A percentile compares a stretch with the other conserved stretches of the same genome.
phyloP scores from a whole-genome alignment of 169 alveolate genomes.

The Eimeria maxima region DNA sequence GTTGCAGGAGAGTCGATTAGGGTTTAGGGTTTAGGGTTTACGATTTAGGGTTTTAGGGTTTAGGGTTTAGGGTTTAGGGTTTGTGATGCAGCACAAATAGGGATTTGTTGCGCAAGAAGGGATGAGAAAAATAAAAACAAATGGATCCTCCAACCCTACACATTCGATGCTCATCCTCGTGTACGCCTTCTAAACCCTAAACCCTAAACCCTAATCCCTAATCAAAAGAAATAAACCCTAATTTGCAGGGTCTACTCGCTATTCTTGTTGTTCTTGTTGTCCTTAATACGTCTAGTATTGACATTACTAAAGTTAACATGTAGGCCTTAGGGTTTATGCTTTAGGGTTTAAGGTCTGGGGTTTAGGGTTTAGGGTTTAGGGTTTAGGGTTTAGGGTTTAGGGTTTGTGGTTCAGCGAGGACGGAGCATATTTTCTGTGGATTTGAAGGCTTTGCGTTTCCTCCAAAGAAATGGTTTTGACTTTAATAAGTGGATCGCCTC shows the following conservation, averaged over 20 bases:
- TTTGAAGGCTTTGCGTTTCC: not conserved
- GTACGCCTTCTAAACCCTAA: slow-evolving; percentile 73
- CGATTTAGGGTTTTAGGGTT: too few relatives aligned
- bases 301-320: too few relatives aligned
- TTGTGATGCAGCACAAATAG: slow-evolving; percentile 4
- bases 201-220: too few relatives aligned
- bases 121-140: not conserved
- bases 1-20: too few relatives aligned
- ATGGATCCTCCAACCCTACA: slow-evolving; percentile 88
- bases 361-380: not conserved
- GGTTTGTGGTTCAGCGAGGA: not conserved
- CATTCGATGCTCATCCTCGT: slow-evolving; percentile 80
- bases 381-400: not conserved
- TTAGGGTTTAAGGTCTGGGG: too few relatives aligned
- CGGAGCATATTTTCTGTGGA: not conserved
- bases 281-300: slow-evolving; percentile 3
- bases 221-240: too few relatives aligned
- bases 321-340: too few relatives aligned
- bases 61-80: too few relatives aligned
- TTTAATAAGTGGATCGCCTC: not conserved
- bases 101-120: slow-evolving; percentile 85
- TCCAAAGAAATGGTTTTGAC: not conserved
- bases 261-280: too few relatives aligned
- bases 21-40: too few relatives aligned
- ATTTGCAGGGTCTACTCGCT: too few relatives aligned